Conservation (phyloP, 2,329 filamentous ascomycete species). For the Fusarium nisikadoi region DNA sequence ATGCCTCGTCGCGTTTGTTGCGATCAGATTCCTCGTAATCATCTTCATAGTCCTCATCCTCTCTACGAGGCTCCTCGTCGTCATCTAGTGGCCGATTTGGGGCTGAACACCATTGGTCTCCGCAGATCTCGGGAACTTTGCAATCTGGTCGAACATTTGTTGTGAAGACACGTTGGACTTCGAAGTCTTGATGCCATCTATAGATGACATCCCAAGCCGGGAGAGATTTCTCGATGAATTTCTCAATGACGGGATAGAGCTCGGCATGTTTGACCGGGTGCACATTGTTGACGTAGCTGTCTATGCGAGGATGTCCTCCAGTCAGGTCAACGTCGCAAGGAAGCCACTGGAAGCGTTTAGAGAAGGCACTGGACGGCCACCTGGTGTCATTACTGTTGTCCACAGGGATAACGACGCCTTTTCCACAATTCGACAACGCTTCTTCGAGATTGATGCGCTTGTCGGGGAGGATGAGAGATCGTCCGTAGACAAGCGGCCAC, state of each 20-base stretch:
- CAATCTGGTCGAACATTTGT: constrained; percentile 31
- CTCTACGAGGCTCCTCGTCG: constrained; percentile 37
- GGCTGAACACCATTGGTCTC: neutral
- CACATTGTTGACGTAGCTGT: constrained; percentile 65
- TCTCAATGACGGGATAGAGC: constrained; percentile 56
- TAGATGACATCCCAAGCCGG: constrained; percentile 58
- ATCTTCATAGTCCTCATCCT: constrained; percentile 23
- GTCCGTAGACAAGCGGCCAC: constrained; percentile 41
- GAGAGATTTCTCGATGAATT: constrained; percentile 54
- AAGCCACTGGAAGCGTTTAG: constrained; percentile 56
- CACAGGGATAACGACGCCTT: constrained; percentile 45
- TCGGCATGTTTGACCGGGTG: constrained; percentile 54
- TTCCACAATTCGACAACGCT: constrained; percentile 50
- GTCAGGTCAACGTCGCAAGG: constrained; percentile 60
- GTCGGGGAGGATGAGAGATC: constrained; percentile 49
- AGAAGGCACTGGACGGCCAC: neutral
- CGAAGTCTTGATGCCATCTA: constrained; percentile 46
- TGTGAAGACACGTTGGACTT: constrained; percentile 41
- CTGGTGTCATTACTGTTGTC: neutral
- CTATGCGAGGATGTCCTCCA: constrained; percentile 52
- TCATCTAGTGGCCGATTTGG: constrained; percentile 23
- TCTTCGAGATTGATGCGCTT: constrained; percentile 50
- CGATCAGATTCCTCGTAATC: constrained; percentile 38
- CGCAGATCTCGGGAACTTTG: constrained; percentile 30
- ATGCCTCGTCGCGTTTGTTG: constrained; percentile 39